These are phyloP conservation scores for Aschersonia sp. DNA, from an alignment of 2,329 filamentous ascomycete genomes.

Conservation along the genomic window DNA sequence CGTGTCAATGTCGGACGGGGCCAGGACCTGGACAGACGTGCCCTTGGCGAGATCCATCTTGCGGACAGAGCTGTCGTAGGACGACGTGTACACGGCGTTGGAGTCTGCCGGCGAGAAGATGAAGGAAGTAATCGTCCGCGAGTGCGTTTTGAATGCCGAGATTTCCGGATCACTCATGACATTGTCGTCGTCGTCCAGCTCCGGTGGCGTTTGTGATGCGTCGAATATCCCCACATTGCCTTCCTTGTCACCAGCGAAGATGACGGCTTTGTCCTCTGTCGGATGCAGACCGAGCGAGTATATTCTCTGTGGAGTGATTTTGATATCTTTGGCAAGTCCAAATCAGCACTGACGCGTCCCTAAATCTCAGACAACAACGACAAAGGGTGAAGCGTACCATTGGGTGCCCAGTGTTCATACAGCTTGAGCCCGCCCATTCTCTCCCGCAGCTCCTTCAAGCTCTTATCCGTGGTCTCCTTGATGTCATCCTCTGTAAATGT, in stretches of 20 bases:
- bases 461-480: constrained; percentile 62
- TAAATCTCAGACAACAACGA: too few relatives aligned
- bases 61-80: constrained; percentile 86
- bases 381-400: constrained; percentile 30
- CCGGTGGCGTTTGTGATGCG: constrained; percentile 54
- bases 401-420: constrained; percentile 74
- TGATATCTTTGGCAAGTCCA: constrained; percentile 48
- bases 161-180: constrained; percentile 61
- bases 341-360: too few relatives aligned
- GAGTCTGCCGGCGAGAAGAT: constrained; percentile 59
- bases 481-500: constrained; percentile 82
- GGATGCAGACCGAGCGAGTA: constrained; percentile 87
- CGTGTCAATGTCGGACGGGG: constrained; percentile 50
- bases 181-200: constrained; percentile 50
- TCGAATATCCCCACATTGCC: constrained; percentile 87
- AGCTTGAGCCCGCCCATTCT: constrained; percentile 64
- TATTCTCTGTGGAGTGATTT: constrained; percentile 75
- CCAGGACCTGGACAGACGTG: constrained; percentile 67
- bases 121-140: constrained; percentile 75
- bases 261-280: constrained; percentile 65
- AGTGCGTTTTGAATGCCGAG: constrained; percentile 79
- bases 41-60: constrained; percentile 73
- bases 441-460: constrained; percentile 56
- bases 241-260: constrained; percentile 91
- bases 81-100: constrained; percentile 68